phyloP scores from a whole-genome alignment of 129 eudicot genomes.

The Dittrichia graveolens region DNA sequence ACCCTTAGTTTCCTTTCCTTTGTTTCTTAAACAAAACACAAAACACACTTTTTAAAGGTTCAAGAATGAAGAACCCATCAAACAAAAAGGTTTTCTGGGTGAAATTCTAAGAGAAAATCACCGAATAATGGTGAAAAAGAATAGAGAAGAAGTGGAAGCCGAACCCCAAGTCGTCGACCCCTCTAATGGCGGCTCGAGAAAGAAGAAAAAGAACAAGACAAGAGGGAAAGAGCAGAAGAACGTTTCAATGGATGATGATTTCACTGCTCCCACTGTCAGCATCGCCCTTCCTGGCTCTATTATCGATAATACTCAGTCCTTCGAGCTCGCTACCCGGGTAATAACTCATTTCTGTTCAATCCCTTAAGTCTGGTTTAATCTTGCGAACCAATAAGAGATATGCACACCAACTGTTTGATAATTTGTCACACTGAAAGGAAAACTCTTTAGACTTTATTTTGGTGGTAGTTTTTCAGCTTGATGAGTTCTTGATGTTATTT shows the following conservation, averaged over 20 bases:
- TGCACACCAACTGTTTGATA: constrained; percentile 44
- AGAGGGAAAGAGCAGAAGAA: constrained; percentile 22
- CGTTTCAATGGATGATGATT: constrained; percentile 12
- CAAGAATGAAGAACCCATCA: too few species aligned
- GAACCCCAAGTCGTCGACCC: background rate
- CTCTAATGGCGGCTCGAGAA: constrained; percentile 53
- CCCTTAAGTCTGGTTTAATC: background rate
- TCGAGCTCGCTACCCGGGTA: constrained; percentile 92
- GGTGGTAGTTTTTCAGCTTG: constrained; percentile 7
- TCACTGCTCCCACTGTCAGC: constrained; percentile 53
- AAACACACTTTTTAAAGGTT: too few species aligned
- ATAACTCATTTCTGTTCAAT: background rate
- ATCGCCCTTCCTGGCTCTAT: constrained; percentile 92
- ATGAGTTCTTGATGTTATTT: background rate
- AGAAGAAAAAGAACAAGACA: constrained; percentile 42
- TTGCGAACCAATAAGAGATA: background rate
- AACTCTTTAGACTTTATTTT: constrained; percentile 7
- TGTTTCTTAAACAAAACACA: too few species aligned
- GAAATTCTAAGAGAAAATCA: background rate
- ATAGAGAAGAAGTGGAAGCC: constrained; percentile 27
- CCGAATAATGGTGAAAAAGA: constrained; percentile 32
- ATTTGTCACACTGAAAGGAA: constrained; percentile 15
- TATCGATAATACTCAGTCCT: constrained; percentile 79
- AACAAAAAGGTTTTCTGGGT: too few species aligned
- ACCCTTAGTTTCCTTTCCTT: too few species aligned